Evolutionary conservation across 345 rosid genomes (phyloP), one percentile per base, ranked within the genome.

Genomic region (Nephelium lappaceum): DNA sequence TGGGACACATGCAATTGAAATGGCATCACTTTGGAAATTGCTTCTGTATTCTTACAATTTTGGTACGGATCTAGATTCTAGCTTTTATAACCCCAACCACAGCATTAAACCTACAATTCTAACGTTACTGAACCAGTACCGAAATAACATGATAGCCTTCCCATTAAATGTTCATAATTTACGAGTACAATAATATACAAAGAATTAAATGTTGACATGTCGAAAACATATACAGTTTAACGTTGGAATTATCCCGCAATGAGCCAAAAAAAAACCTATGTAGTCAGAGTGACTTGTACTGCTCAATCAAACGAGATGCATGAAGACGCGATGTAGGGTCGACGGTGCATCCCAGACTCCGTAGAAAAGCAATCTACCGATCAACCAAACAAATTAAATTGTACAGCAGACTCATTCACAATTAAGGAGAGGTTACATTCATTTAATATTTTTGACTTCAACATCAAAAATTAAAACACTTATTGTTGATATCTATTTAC

Each of bases 301-400:
- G 98, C 83, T 95, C 98, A 23, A 95, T 95, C 87, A 95, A 81
- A 68, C 85, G 90, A 19, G 93, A 95, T 24, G 97, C 98, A 86
- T 95, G 97, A 77, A 93, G 98, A 74, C 97, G 93, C 57, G 99
- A 95, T 71, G 96, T 82, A 42, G 99, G 98, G 57, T 81, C 10
- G 53, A 86, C 80, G 6, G 94, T 93, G 87, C 99, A 95, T 78
- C 98, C 98, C 88, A 95, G 82, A 73, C 82, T 93, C 80, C 86
- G 91, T 43, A 93, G 86, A 82, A 89, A 95, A 5, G 93, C 85
- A 41, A 89, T 86, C 99, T 93, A 82, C 76, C 73, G n/a, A 79
- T 67, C 53, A 12, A 64, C 47, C 31, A 45, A 38, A 5, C 5
- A 60, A 41, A n/a, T 5, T 65, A 47, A 47, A 47, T 55, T 43